Evolutionary conservation across 2,329 filamentous ascomycete genomes (phyloP).

Genomic region (Cytospora chrysosperma): DNA sequence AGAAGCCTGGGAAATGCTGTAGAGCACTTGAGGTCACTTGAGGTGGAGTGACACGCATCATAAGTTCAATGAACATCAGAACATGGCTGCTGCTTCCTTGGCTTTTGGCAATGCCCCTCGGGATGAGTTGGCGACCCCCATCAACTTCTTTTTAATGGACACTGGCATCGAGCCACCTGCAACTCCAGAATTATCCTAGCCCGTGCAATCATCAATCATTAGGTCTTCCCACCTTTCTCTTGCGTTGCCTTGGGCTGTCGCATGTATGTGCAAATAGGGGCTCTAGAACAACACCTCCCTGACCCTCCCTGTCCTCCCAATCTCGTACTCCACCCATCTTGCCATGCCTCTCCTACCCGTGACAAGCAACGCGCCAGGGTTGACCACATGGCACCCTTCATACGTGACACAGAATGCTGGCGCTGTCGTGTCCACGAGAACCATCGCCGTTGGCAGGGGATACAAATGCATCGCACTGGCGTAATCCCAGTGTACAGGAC

Average conservation of each 20-base stretch:
- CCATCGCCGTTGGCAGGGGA: conserved; percentile 79
- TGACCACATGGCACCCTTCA: conserved; percentile 94
- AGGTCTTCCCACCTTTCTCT: background rate
- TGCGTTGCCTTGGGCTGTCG: background rate
- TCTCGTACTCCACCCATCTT: conserved; percentile 85
- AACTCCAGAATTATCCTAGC: background rate
- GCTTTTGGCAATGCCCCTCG: too few species aligned
- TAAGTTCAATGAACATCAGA: too few species aligned
- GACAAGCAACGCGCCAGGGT: conserved; percentile 77
- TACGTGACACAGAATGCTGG: conserved; percentile 86
- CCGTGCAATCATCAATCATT: conserved; percentile 7
- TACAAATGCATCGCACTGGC: conserved; percentile 76
- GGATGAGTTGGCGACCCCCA: background rate
- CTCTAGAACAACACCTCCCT: conserved; percentile 60
- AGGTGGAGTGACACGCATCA: background rate
- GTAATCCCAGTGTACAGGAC: conserved; percentile 91
- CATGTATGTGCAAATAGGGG: too few species aligned
- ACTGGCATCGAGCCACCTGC: background rate
- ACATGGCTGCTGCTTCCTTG: background rate
- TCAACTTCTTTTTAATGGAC: too few species aligned
- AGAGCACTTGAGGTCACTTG: background rate
- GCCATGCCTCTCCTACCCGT: conserved; percentile 66
- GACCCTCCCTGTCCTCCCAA: conserved; percentile 60
- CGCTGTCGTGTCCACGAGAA: conserved; percentile 78
- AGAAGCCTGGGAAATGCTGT: background rate